phyloP scores from a whole-genome alignment of 2,329 filamentous ascomycete species.

The Penicillium polonicum region DNA sequence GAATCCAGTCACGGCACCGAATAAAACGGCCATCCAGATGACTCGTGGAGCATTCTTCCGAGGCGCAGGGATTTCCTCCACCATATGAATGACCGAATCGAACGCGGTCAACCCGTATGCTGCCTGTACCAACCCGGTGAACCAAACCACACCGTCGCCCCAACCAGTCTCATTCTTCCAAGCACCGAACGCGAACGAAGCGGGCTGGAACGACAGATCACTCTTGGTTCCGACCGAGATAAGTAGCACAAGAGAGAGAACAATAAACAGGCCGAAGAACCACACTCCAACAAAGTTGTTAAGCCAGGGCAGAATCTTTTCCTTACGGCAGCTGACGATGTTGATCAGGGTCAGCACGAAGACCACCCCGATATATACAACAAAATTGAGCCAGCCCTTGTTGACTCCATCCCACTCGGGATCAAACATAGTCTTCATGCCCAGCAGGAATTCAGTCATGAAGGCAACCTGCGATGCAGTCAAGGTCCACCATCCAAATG shows the following conservation, averaged over 20 bases:
- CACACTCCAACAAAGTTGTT: slow-evolving; percentile 58
- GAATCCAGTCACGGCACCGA: slow-evolving; percentile 52
- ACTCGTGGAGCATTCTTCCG: slow-evolving; percentile 52
- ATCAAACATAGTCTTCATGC: slow-evolving; percentile 57
- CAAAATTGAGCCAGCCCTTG: slow-evolving; percentile 54
- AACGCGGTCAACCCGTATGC: slow-evolving; percentile 59
- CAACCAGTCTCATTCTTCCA: slow-evolving; percentile 57
- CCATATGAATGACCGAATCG: slow-evolving; percentile 59
- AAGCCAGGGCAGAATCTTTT: slow-evolving; percentile 51
- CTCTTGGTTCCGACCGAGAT: slow-evolving; percentile 52
- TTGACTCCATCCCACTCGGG: slow-evolving; percentile 47
- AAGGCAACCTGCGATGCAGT: slow-evolving; percentile 58
- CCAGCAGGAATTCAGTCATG: slow-evolving; percentile 58
- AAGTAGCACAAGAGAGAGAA: slow-evolving; percentile 53
- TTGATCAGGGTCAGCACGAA: slow-evolving; percentile 52
- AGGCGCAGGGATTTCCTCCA: slow-evolving; percentile 57
- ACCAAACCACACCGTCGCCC: slow-evolving; percentile 58
- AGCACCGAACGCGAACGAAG: slow-evolving; percentile 53
- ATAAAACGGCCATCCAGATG: slow-evolving; percentile 54
- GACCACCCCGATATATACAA: slow-evolving; percentile 56
- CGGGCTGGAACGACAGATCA: slow-evolving; percentile 49
- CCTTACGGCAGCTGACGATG: slow-evolving; percentile 52
- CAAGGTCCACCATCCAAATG: slow-evolving; percentile 59
- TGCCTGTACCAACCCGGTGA: slow-evolving; percentile 57
- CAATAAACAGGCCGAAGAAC: slow-evolving; percentile 54